Evolutionary conservation across 176 grass and related monocot genomes (phyloP).

Genomic region (Paspalum notatum): DNA sequence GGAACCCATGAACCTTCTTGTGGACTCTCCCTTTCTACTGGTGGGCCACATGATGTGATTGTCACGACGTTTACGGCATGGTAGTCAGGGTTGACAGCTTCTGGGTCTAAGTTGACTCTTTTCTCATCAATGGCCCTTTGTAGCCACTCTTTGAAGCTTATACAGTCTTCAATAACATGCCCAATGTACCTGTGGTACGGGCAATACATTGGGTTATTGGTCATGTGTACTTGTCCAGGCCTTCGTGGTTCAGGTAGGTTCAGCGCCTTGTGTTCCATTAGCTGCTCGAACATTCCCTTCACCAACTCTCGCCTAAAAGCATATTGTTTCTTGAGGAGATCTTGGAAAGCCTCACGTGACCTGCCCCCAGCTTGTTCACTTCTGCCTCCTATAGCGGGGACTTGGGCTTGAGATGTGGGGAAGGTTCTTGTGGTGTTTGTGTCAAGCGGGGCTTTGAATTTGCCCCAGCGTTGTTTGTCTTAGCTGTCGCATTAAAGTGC

Average conservation of each 20-base stretch:
- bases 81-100: neutral
- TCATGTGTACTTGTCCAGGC: neutral
- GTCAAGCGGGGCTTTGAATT: neutral
- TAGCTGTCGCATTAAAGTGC: neutral
- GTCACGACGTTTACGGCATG: neutral
- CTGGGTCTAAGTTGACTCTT: neutral
- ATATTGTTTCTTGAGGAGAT: neutral
- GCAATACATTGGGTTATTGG: neutral
- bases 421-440: neutral
- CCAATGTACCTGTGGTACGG: neutral
- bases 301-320: neutral
- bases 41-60: rapidly evolving
- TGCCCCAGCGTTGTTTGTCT: neutral
- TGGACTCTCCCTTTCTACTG: neutral
- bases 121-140: neutral
- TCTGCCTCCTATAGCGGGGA: neutral
- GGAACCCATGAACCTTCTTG: neutral
- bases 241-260: neutral
- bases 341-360: rapidly evolving
- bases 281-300: neutral
- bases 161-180: neutral
- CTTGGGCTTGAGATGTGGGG: neutral
- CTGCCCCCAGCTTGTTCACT: neutral
- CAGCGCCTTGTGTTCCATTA: neutral
- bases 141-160: slow-evolving; percentile 6